Evolutionary conservation across 495 filamentous ascomycete genomes (phyloP), one percentile per base, ranked within the genome.

Genomic region (Aspergillus biplanus): DNA sequence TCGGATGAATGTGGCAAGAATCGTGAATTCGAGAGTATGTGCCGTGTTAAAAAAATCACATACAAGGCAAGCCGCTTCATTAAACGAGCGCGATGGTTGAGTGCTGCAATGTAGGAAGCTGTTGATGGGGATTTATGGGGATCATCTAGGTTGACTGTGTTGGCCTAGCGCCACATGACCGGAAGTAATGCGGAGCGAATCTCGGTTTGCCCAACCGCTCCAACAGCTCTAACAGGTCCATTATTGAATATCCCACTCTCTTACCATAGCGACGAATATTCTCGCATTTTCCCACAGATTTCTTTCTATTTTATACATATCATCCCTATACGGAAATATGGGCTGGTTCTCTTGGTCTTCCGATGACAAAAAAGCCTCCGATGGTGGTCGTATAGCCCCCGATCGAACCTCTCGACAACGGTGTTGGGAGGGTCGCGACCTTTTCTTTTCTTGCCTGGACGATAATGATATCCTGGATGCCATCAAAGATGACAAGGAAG

Each of bases 391-490:
- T 71, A 85, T 89, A 62, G 89, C 90, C 1, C 95, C 95, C 1
- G 87, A 89, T 63, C 88, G 94, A 58, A 82, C 80, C 53, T 89
- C 92, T 69, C 87, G 95, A 60, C 80, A 87, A 52, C 79, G 82
- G 50, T 99, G 95, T 85, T 99, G 91, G 89, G 89, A 89, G 53
- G 88, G 89, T 15, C 86, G 95, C 33, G 95, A 99, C 73, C 71
- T 68, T 37, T 99, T 93, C 80, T 98, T 95, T 75, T 74, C 78
- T 32, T 99, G 95, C 67, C 80, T 99, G 7, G 92, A 97, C 69
- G 78, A 80, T 55, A 81, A 91, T 76, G 82, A 85, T 62, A 97
- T 99, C 66, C 65, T 97, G 21, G 94, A 99, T 69, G 82, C 87
- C n/a, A 80, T 97, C 59, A 91, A 89, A 71, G 85, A 92, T 46